Evolutionary conservation across 768 basidiomycete species (phyloP), one percentile per base, ranked within the genome.

Genomic region (Pleurotus cornucopiae): DNA sequence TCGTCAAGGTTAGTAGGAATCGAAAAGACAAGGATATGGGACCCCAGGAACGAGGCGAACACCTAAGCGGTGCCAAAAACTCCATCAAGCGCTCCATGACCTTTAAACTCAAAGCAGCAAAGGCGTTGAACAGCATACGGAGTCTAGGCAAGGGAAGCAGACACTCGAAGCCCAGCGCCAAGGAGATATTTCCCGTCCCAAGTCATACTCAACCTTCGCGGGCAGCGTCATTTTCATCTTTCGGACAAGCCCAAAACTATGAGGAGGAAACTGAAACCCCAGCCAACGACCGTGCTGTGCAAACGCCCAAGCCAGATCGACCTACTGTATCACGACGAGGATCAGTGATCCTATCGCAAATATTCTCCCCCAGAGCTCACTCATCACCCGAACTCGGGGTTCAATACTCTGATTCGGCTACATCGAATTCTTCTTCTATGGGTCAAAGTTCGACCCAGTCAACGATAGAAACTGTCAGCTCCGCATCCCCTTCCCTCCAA

Each of bases 1-100:
- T 86, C 26, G 72, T 86, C 39, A 84, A 82, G 63, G 76, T 86
- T 56, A 73, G 76, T 60, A 59, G 41, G 61, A 60, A 16, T 51
- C 44, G 44, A 41, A 65, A 67, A 48, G 67, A 67, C 51, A 37
- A 46, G n/a, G 38, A 49, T 25, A 11, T 38, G 45, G 46, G 9
- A 40, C 58, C 46, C 20, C 37, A 11, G 39, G 57, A 20, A 37
- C 49, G 2, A 51, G 46, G 5, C 26, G 48, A 26, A 39, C 26
- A 67, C n/a, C 45, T 66, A 23, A 57, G 51, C 13, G 7, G 34
- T 39, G 23, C 51, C 38, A 30, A 34, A n/a, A 49, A 49, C 48
- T 40, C 67, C 11, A 38, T 59, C 34, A 73, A 73, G 62, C 66
- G 68, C 37, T 66, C 76, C 45, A 75, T 68, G 60, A 77, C 78